Base-by-base conservation (phyloP, 495 filamentous ascomycete genomes). In the Podospora pseudocomata region DNA sequence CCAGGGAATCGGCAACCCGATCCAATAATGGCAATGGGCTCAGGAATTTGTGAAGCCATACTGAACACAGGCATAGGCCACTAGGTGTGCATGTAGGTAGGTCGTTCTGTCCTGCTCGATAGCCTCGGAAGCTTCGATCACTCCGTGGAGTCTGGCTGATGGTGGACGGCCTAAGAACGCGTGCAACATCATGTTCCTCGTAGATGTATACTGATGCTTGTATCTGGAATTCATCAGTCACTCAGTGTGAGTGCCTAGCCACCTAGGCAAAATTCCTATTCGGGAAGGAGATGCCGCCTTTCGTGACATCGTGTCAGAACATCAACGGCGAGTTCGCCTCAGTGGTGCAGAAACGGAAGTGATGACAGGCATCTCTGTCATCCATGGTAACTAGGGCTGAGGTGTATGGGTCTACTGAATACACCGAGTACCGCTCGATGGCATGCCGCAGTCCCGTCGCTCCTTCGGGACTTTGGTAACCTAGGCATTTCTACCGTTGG, bases 11-110 rank as follows among this genome's bases (percentile, higher is more conserved):
- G 70, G 44, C 72, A 74, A 11, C 60, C 70, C 4, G 44, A 65
- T 53, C 74, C 74, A 13, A 75, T 63, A n/a, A 75, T 68, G 64
- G 74, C 74, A 3, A 75, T 72, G 26, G 73, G 73, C 67, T 76
- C 74, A 26, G 49, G n/a, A n/a, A 13, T 30, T 34, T 30, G 66
- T 19, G 39, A 49, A 16, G 39, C 13, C 39, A 49, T 49, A 49
- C 39, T 49, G 39, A 49, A 49, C 9, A 11, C 39, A 49, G 9
- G 15, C 39, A 49, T 5, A 2, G 39, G 9, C 39, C 9, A 13
- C 39, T 16, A 49, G 39, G 15, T 11, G 39, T 32, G 39, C 39
- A 49, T 49, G 39, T 11, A 23, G 23, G 39, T 13, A 16, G 15
- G 39, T 49, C 9, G 2, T 5, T 11, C 13, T 49, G 15, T 49